Evolutionary conservation across 2,329 filamentous ascomycete species (phyloP).

Genomic region (Podosphaera xanthii): DNA sequence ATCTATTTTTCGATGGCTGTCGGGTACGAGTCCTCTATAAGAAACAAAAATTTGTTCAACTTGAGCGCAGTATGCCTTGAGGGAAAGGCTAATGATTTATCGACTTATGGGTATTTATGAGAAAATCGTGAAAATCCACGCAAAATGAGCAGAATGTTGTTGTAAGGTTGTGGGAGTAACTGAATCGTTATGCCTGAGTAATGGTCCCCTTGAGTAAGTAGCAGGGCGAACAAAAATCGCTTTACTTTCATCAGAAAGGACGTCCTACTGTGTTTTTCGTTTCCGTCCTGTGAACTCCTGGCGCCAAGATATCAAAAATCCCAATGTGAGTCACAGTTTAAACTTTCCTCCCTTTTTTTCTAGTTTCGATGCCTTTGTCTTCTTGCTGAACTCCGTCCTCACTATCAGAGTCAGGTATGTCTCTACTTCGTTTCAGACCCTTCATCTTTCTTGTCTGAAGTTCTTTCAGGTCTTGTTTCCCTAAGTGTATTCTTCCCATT

Average conservation of each 20-base stretch:
- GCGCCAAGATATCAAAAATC: too few relatives aligned
- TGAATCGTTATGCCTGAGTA: too few relatives aligned
- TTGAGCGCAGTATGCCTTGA: too few relatives aligned
- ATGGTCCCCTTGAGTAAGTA: too few relatives aligned
- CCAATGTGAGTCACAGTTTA: neutral
- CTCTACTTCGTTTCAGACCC: slow-evolving; percentile 69
- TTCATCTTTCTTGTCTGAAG: slow-evolving; percentile 99
- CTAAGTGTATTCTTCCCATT: slow-evolving; percentile 77
- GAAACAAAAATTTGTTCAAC: neutral
- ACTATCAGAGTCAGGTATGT: slow-evolving; percentile 31
- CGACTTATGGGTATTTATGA: too few relatives aligned
- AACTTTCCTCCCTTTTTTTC: slow-evolving; percentile 12
- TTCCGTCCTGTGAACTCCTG: neutral
- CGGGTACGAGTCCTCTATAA: neutral
- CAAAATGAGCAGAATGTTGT: too few relatives aligned
- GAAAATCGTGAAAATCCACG: too few relatives aligned
- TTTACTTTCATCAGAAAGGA: too few relatives aligned
- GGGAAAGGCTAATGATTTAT: too few relatives aligned
- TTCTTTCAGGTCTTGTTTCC: slow-evolving; percentile 66
- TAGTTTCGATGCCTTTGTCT: slow-evolving; percentile 24
- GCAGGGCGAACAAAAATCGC: too few relatives aligned
- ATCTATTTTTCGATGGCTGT: neutral
- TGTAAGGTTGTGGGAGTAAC: too few relatives aligned
- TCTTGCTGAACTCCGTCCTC: slow-evolving; percentile 17
- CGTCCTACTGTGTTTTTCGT: too few relatives aligned